Base-by-base conservation (phyloP, 768 basidiomycete species). In the Pseudohyphozyma bogoriensis region DNA sequence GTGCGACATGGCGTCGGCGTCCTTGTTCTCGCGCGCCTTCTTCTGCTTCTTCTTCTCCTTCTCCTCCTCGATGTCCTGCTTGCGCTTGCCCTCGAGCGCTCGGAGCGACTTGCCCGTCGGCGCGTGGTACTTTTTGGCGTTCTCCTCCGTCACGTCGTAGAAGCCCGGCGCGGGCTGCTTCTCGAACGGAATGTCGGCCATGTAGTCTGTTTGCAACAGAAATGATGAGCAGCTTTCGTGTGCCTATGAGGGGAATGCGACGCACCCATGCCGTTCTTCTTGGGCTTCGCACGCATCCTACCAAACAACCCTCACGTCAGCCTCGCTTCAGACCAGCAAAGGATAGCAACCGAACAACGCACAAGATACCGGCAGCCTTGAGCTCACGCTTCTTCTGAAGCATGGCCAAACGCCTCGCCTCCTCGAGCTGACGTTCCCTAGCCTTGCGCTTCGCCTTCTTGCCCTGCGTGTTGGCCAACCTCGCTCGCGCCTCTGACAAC, bases 371-470 rank as follows among this genome's bases (percentile, higher is more conserved):
- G 40, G 95, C 95, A 3, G 91, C 91, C 74, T 97, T 99, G 64
- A 99, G 75, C 72, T 97, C 95, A 69, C 95, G 80, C 77, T 92
- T 95, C 79, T 99, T 99, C 73, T 97, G 95, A 56, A 99, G 75
- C 37, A 93, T 88, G 12, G 95, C 95, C 45, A 99, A 76, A 28
- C 95, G 80, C 55, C 93, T 79, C 3, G 95, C 95, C 72, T 99
- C 95, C 72, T 99, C 95, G 39, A 99, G 77, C 71, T 96, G 93
- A 60, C 93, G 85, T 71, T 99, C 95, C 47, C 95, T 82, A 7
- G 92, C 95, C 76, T 97, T 99, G 68, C 95, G 85, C 74, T 99
- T 99, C 4, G 95, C 95, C 75, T 99, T 99, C 75, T 99, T 99
- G 37, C 95, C 95, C 74, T 99, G 95, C 0, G 95, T 99, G 73